Evolutionary conservation across 1,139 yeast genomes (phyloP), one percentile per base, ranked within the genome.

Genomic region (Taphrina confusa): DNA sequence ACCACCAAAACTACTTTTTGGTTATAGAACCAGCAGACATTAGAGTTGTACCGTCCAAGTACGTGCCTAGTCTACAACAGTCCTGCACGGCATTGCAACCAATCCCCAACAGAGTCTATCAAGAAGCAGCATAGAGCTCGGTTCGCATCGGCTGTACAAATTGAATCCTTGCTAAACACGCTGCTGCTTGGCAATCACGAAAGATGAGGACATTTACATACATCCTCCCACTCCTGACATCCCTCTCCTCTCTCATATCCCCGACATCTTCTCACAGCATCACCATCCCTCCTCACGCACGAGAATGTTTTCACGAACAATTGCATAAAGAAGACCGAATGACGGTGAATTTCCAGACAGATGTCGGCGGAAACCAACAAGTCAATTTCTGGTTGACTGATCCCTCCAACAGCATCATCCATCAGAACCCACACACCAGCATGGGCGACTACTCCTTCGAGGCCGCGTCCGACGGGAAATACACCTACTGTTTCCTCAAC

Each of bases 301-400:
- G 51, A 52, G 72, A 65, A 54, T 92, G 98, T 74, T 92, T 89
- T 75, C 88, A 80, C 70, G 98, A 92, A 72, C 80, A 80, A 62
- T 80, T 92, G 75, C 87, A 84, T 71, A 79, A 79, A 68, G 87
- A 88, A 67, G 98, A 92, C 74, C 91, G 87, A 73, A 78, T 92
- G 68, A 87, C 96, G 23, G 84, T 92, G 64, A 81, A 90, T 58
- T 92, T 86, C 81, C 98, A 92, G 76, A 95, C 88, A 52, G 97
- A 97, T 65, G 89, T 92, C 69, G 66, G 65, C 20, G 68, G 65
- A 8, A 57, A 57, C 20, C 51, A 44, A 20, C 66, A 63, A 18
- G 84, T 89, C 63, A 96, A 90, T 71, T 90, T 92, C 73, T 76
- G 79, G 75, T 76, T 86, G 68, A 74, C 76, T 42, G 77, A 84